Base-by-base conservation (phyloP, 176 grass and related monocot species). In the Hordeum marinum region DNA sequence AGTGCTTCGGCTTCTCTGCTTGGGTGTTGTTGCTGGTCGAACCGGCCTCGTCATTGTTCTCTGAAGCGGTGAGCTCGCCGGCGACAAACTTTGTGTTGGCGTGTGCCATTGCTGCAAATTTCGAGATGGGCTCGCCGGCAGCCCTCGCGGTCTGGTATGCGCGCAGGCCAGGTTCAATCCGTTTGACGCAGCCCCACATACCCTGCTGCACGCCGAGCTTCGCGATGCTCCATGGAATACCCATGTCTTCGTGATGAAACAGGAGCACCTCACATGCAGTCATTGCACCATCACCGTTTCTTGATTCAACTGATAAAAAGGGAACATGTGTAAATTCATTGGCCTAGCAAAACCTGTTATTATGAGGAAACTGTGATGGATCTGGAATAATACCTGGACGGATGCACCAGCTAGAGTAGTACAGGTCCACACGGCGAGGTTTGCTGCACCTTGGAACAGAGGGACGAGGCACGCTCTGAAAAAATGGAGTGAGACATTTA, bases 361-460 rank as follows among this genome's bases (percentile, higher is more conserved):
- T 0, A 71, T 39, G 14, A 29, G 37, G 41, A 64, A 67, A 8
- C 20, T 42, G 7, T 15, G 12, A 37, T 23, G 15, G 15, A 78
- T 50, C 46, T 42, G 45, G 11, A 27, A 29, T 27, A 13, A 37
- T 87, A 99, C 96, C 94, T 90, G 96, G 87, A 80, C 90, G 97
- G 82, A 99, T 96, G 84, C 91, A 99, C 94, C 94, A 99, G 60
- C 97, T 99, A 15, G 97, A 99, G 91, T 99, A 99, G 82, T 99
- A 96, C 36, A 92, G 66, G 75, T 99, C 97, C n/a, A 99, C 97
- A 50, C 97, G 91, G 39, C 90, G 92, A 48, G 94, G 97, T 83
- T 99, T 99, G 79, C 45, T 92, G 11, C 58, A 34, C 66, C 97
- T 90, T 75, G 94, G 91, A 63, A 99, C 84, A 82, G 87, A 79